Conservation (phyloP, 345 rosid species). For the Anastatica hierochuntica region DNA sequence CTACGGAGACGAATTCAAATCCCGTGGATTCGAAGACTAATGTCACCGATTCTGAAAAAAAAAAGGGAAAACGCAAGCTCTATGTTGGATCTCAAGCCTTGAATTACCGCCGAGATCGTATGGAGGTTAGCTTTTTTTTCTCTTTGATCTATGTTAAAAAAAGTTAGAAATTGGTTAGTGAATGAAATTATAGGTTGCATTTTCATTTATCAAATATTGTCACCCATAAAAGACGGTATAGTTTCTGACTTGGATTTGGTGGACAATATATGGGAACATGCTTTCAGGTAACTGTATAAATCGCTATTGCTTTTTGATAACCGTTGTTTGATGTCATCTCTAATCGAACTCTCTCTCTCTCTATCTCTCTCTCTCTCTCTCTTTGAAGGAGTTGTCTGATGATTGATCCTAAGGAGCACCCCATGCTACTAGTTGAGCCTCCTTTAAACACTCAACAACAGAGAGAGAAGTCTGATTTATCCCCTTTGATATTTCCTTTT, state of each 20-base stretch:
- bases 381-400: conserved; percentile 62
- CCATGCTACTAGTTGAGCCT: conserved; percentile 96
- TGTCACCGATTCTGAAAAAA: conserved; percentile 51
- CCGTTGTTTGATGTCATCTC: too few species aligned
- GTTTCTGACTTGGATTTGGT: conserved; percentile 95
- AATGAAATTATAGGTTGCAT: neutral
- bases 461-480: conserved; percentile 75
- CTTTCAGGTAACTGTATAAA: conserved; percentile 46
- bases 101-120: conserved; percentile 78
- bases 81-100: conserved; percentile 88
- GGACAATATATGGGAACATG: conserved; percentile 96
- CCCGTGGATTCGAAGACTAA: conserved; percentile 23
- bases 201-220: conserved; percentile 43
- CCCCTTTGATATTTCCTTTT: too few species aligned
- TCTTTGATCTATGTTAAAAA: too few species aligned
- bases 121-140: conserved; percentile 70
- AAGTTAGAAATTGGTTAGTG: neutral
- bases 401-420: conserved; percentile 98
- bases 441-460: conserved; percentile 79
- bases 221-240: conserved; percentile 84
- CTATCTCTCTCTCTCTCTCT: conserved; percentile 2
- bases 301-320: neutral
- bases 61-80: conserved; percentile 61
- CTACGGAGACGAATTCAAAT: conserved; percentile 12
- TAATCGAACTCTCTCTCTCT: too few species aligned